Percentiles rank a stretch among this genome's conserved stretches.
Evolutionary conservation across 768 basidiomycete species (phyloP).

Genomic region (Mycena floridula): DNA sequence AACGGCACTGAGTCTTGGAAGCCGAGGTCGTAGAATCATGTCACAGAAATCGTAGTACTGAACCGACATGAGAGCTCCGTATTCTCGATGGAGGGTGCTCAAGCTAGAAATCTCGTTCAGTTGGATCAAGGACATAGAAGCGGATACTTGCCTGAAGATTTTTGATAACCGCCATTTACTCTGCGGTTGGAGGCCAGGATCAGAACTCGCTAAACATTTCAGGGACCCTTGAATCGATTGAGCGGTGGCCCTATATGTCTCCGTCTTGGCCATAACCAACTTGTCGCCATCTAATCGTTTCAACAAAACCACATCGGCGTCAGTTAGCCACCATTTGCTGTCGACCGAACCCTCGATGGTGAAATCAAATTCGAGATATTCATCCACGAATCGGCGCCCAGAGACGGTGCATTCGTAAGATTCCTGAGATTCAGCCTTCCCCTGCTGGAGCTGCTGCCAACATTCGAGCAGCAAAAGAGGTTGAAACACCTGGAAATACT

Average conservation of each 20-base stretch:
- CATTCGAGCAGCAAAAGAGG: constrained; percentile 85
- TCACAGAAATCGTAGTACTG: constrained; percentile 75
- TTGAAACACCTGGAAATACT: constrained; percentile 75
- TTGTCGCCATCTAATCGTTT: constrained; percentile 47
- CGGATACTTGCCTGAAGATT: constrained; percentile 63
- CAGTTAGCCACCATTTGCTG: constrained; percentile 70
- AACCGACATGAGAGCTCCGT: constrained; percentile 75
- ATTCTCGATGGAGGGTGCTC: constrained; percentile 90
- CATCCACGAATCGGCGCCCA: constrained; percentile 67
- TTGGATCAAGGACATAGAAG: neutral
- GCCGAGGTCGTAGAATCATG: constrained; percentile 64
- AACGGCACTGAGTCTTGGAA: constrained; percentile 39
- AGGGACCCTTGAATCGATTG: constrained; percentile 51
- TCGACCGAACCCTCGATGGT: constrained; percentile 50
- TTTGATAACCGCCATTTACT: constrained; percentile 73
- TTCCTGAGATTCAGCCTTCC: constrained; percentile 61
- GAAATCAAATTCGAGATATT: constrained; percentile 78
- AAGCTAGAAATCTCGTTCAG: constrained; percentile 44
- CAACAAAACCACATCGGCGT: constrained; percentile 84
- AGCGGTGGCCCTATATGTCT: constrained; percentile 12
- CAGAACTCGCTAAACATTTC: constrained; percentile 44
- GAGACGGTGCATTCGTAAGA: constrained; percentile 57
- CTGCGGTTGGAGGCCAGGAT: constrained; percentile 58
- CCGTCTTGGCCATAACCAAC: constrained; percentile 66
- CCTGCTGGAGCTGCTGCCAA: constrained; percentile 81